Conservation (phyloP, 768 basidiomycete species). For the Arthromyces matolae region DNA sequence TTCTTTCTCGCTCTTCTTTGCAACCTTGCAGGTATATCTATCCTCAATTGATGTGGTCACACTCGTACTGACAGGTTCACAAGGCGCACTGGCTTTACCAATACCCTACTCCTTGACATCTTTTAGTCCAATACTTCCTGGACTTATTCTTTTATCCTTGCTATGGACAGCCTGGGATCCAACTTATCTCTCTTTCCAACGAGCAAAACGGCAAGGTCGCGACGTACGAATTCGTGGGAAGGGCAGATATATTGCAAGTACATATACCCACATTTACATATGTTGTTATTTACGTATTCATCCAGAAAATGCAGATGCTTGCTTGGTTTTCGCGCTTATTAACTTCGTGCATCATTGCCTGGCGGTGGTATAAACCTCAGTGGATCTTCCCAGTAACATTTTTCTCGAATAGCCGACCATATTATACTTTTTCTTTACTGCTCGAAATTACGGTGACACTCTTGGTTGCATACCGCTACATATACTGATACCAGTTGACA, state of each 20-base stretch:
- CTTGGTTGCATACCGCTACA: constrained; percentile 2
- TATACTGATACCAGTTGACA: constrained; percentile 21
- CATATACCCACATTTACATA: not conserved
- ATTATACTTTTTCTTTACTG: constrained; percentile 41
- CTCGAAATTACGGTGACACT: constrained; percentile 57
- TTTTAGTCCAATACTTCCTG: constrained; percentile 42
- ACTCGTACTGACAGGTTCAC: not conserved
- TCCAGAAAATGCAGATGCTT: constrained; percentile 55
- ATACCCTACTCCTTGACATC: constrained; percentile 24
- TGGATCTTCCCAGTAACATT: constrained; percentile 34
- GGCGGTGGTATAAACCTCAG: constrained; percentile 38
- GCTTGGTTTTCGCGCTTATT: constrained; percentile 56
- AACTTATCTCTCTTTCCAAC: constrained; percentile 59
- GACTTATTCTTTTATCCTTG: constrained; percentile 54
- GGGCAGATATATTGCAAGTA: constrained; percentile 56
- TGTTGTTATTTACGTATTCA: constrained; percentile 1
- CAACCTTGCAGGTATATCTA: constrained; percentile 45
- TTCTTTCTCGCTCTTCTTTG: constrained; percentile 38
- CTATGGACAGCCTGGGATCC: constrained; percentile 88
- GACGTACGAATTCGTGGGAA: constrained; percentile 67
- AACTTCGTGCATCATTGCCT: constrained; percentile 43
- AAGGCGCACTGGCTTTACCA: constrained; percentile 32
- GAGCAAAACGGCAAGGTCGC: constrained; percentile 66
- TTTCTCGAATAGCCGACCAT: constrained; percentile 36
- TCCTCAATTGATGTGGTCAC: not conserved